Evolutionary conservation across 2,329 filamentous ascomycete genomes (phyloP).

Genomic region (Sporothrix mexicana): DNA sequence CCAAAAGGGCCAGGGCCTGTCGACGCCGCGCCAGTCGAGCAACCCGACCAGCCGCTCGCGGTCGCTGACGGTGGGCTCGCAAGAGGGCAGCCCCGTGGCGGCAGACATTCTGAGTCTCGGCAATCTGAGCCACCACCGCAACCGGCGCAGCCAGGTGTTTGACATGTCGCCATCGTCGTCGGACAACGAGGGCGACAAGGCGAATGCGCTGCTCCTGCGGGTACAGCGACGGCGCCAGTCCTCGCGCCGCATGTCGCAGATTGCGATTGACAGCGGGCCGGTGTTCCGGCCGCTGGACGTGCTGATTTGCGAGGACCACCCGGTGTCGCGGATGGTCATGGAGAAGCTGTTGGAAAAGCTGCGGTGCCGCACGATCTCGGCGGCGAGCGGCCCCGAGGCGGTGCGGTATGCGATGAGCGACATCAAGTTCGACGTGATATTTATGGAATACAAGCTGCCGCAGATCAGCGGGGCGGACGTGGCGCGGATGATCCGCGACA

Average conservation of each 20-base stretch:
- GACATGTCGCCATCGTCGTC: conserved; percentile 97
- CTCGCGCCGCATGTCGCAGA: conserved; percentile 90
- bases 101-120: conserved; percentile 71
- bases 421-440: conserved; percentile 98
- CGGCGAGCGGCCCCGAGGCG: conserved; percentile 87
- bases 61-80: conserved; percentile 91
- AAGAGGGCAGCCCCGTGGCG: conserved; percentile 80
- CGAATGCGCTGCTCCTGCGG: conserved; percentile 76
- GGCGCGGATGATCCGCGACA: conserved; percentile 96
- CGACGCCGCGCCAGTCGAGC: conserved; percentile 66
- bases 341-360: conserved; percentile 95
- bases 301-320: conserved; percentile 96
- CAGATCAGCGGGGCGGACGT: conserved; percentile 95
- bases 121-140: conserved; percentile 80
- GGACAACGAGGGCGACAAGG: conserved; percentile 93
- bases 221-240: conserved; percentile 95
- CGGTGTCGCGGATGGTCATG: conserved; percentile 98
- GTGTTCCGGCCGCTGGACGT: conserved; percentile 91
- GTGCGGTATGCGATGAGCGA: conserved; percentile 94
- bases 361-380: conserved; percentile 90
- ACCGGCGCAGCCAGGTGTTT: conserved; percentile 90
- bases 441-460: conserved; percentile 95
- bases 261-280: conserved; percentile 78
- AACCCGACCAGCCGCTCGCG: conserved; percentile 73
- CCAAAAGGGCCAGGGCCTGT: conserved; percentile 64